phyloP scores from a whole-genome alignment of 129 eudicot genomes.

The Lactuca sativa region DNA sequence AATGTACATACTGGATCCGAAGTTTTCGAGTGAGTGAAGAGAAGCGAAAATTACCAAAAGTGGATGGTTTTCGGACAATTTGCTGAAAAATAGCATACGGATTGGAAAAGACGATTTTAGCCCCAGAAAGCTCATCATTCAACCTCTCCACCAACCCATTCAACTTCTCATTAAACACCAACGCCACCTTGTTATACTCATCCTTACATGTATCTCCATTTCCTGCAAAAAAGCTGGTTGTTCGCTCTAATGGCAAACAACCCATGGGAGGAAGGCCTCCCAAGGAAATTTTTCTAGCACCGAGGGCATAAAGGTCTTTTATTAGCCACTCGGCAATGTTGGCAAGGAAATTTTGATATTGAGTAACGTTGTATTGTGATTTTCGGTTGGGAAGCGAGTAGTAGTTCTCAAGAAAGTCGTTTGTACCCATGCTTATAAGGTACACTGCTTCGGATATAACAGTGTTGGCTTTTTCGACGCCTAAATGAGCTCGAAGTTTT shows the following conservation, averaged over 20 bases:
- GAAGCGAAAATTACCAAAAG: slow-evolving; percentile 46
- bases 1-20: not conserved
- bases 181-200: slow-evolving; percentile 57
- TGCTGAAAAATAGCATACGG: slow-evolving; percentile 51
- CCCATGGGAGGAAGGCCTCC: slow-evolving; percentile 93
- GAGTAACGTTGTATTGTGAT: slow-evolving; percentile 48
- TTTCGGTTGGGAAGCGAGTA: slow-evolving; percentile 47
- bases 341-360: slow-evolving; percentile 51
- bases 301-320: slow-evolving; percentile 46
- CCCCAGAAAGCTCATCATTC: slow-evolving; percentile 50
- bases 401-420: slow-evolving; percentile 80
- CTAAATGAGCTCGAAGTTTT: slow-evolving; percentile 51
- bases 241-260: slow-evolving; percentile 74
- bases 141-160: slow-evolving; percentile 37
- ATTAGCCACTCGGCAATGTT: slow-evolving; percentile 47
- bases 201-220: slow-evolving; percentile 49
- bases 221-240: slow-evolving; percentile 41
- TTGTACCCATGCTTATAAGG: slow-evolving; percentile 73
- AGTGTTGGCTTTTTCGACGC: slow-evolving; percentile 40
- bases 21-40: not conserved
- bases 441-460: slow-evolving; percentile 49
- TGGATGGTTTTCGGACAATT: slow-evolving; percentile 54
- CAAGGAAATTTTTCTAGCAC: slow-evolving; percentile 64
- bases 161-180: slow-evolving; percentile 57
- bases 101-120: slow-evolving; percentile 57